These are phyloP conservation scores for Quillaja saponaria DNA, from an alignment of 306 rosid species.

Conservation along the genomic window DNA sequence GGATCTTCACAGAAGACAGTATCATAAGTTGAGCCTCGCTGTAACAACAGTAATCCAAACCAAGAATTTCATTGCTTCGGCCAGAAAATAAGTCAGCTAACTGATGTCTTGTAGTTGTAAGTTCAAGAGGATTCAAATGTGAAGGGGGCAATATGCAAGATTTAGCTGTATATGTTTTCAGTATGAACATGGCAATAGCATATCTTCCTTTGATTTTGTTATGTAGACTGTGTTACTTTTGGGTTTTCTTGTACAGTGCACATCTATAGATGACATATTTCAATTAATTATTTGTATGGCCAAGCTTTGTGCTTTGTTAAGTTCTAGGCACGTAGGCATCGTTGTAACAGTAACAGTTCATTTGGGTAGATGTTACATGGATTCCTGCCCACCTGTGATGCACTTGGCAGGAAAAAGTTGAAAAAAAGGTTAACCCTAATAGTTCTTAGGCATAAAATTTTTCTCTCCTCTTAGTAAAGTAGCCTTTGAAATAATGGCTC, in stretches of 20 bases:
- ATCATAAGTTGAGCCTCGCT: constrained; percentile 19
- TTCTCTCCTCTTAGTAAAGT: constrained; percentile 50
- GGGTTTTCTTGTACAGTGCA: too few species aligned
- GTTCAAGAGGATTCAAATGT: too few species aligned
- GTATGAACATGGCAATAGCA: too few species aligned
- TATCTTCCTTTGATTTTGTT: too few species aligned
- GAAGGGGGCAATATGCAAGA: too few species aligned
- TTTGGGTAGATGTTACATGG: not conserved
- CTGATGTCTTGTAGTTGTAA: not conserved
- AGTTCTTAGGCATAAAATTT: constrained; percentile 37
- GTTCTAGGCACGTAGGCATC: too few species aligned
- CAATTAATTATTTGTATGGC: too few species aligned
- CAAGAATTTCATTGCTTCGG: constrained; percentile 9
- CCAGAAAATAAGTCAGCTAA: not conserved
- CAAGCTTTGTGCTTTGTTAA: too few species aligned
- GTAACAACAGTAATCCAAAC: constrained; percentile 3
- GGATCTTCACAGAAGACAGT: constrained; percentile 22
- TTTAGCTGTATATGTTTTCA: too few species aligned
- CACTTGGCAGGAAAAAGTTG: constrained; percentile 34
- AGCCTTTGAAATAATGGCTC: constrained; percentile 39
- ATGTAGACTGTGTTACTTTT: too few species aligned
- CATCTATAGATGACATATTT: too few species aligned
- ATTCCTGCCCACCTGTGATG: constrained; percentile 44
- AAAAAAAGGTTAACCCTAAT: constrained; percentile 36
- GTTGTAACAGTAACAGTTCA: too few species aligned